These are phyloP conservation scores for Haplosporangium gracile DNA, from an alignment of 192 early-diverging fungal species.

Conservation along the genomic window DNA sequence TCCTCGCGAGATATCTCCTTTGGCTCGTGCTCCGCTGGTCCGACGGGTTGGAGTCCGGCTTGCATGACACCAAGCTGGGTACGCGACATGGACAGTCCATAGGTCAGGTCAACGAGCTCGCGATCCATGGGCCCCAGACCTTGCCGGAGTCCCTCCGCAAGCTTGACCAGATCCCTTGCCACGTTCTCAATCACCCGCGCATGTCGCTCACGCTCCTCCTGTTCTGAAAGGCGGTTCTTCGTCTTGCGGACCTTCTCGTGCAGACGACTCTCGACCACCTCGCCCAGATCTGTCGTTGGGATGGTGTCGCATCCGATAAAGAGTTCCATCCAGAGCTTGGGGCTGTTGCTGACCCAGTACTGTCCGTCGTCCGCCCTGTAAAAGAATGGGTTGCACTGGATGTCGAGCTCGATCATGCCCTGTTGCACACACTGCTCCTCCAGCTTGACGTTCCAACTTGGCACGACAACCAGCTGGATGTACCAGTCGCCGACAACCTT, in stretches of 20 bases:
- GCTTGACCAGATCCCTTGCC: constrained; percentile 36
- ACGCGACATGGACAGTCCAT: constrained; percentile 43
- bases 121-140: constrained; percentile 39
- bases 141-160: constrained; percentile 38
- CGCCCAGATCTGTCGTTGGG: constrained; percentile 49
- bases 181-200: constrained; percentile 52
- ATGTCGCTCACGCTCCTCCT: constrained; percentile 52
- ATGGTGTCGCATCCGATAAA: constrained; percentile 57
- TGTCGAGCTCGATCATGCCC: constrained; percentile 48
- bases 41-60: neutral
- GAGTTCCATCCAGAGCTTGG: constrained; percentile 57
- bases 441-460: constrained; percentile 48
- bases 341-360: constrained; percentile 52
- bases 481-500: constrained; percentile 56
- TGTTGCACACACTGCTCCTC: constrained; percentile 51
- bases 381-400: constrained; percentile 50
- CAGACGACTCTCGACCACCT: constrained; percentile 46
- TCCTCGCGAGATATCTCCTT: constrained; percentile 52
- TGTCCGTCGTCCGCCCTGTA: constrained; percentile 53
- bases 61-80: constrained; percentile 49
- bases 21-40: constrained; percentile 18
- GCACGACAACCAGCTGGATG: constrained; percentile 51
- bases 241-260: constrained; percentile 57
- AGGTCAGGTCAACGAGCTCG: constrained; percentile 48
- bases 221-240: constrained; percentile 38